Conservation (phyloP, 768 basidiomycete genomes). For the Hemileccinum impolitum region DNA sequence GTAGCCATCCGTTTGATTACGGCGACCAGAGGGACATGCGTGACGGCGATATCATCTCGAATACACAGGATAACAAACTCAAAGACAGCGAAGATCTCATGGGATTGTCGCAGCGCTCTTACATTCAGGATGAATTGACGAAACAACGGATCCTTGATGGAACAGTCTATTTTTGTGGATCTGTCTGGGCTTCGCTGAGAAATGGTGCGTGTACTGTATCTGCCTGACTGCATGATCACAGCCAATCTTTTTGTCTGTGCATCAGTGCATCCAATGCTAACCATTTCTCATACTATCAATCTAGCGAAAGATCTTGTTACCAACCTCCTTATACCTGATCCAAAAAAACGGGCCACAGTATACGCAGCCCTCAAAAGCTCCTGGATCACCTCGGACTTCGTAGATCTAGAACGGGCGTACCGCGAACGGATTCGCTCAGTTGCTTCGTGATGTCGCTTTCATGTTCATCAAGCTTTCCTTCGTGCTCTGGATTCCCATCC, state of each 20-base stretch:
- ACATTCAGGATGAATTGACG: slow-evolving; percentile 53
- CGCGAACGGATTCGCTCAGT: slow-evolving; percentile 43
- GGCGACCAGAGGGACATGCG: slow-evolving; percentile 32
- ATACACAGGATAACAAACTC: slow-evolving; percentile 18
- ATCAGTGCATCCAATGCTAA: slow-evolving; percentile 6
- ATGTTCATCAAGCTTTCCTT: not conserved
- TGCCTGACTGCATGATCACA: not conserved
- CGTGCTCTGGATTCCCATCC: not conserved
- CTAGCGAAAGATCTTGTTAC: slow-evolving; percentile 54
- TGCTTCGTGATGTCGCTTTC: slow-evolving; percentile 9
- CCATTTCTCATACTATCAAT: not conserved
- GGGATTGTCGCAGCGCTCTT: slow-evolving; percentile 31
- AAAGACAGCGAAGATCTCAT: slow-evolving; percentile 35
- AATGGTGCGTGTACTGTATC: slow-evolving; percentile 47
- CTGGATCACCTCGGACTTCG: slow-evolving; percentile 67
- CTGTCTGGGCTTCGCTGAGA: slow-evolving; percentile 52
- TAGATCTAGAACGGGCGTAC: slow-evolving; percentile 61
- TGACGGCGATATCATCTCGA: slow-evolving; percentile 7
- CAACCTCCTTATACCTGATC: slow-evolving; percentile 59
- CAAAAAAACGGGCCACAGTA: slow-evolving; percentile 59
- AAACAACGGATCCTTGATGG: slow-evolving; percentile 70
- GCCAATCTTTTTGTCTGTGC: slow-evolving; percentile 2
- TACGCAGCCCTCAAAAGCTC: slow-evolving; percentile 52
- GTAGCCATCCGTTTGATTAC: slow-evolving; percentile 76
- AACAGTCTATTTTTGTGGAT: slow-evolving; percentile 50